Evolutionary conservation across 352 stramenopile genomes (phyloP), one percentile per base, ranked within the genome.

Genomic region (Thalassiosira exigua): DNA sequence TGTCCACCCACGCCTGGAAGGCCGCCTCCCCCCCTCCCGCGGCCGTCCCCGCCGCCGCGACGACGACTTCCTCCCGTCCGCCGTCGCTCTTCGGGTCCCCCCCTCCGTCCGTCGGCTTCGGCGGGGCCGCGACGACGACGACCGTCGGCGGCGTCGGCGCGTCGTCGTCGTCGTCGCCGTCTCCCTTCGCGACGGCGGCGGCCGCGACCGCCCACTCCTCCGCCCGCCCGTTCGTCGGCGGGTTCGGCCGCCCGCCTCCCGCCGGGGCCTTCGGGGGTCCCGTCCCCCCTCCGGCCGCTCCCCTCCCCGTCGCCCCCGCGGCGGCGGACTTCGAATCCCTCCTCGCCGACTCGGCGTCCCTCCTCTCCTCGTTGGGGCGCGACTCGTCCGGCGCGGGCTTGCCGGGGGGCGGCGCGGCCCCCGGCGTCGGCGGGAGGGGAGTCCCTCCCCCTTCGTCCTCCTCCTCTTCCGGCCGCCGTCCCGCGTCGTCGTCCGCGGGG

Each of bases 1-100:
- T 80, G 44, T 80, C 65, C 26, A 69, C 60, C 21, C 71, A 80
- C 22, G 39, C 71, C 9, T 80, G 71, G 71, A 80, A 73, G 53
- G 71, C 70, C 39, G 17, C 70, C 4, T 57, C 30, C 12, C 52
- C 67, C 29, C 52, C 65, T 1, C 39, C 52, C n/a, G n/a, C n/a
- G n/a, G n/a, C n/a, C n/a, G n/a, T n/a, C n/a, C n/a, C n/a, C n/a
- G n/a, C n/a, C n/a, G n/a, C 26, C 64, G 7, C 59, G 17, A 36
- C 60, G 26, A 50, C 21, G 17, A 46, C 46, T 39, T 22, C 42
- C 24, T 39, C 30, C 33, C 33, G 30, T 1, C 24, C 29, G 0
- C 14, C 7, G 1, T 29, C 36, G 21, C 24, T 41, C 32, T 24
- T 75, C 4, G 27, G 27, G 7, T 48, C 36, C 52, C 19, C 26